A percentile compares a stretch with the other conserved stretches of the same genome.
phyloP scores from a whole-genome alignment of 768 basidiomycete species.

The Tulasnella sp. region DNA sequence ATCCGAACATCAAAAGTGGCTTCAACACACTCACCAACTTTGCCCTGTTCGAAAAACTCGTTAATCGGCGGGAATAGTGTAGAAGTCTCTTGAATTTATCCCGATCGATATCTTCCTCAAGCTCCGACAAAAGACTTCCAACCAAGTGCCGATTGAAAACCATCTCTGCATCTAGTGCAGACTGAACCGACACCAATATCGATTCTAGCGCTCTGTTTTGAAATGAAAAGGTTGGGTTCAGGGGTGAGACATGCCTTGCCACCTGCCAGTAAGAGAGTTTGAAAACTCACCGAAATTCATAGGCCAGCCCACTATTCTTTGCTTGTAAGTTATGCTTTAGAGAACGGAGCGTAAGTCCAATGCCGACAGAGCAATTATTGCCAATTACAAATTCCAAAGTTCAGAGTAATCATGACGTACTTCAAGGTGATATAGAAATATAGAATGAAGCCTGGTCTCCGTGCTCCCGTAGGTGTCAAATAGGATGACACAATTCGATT shows the following conservation, averaged over 20 bases:
- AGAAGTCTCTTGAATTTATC: constrained; percentile 86
- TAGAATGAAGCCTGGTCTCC: constrained; percentile 74
- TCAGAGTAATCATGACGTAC: constrained; percentile 28
- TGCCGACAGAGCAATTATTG: neutral
- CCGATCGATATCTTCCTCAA: constrained; percentile 91
- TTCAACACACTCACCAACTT: constrained; percentile 53
- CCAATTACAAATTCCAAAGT: too few relatives aligned
- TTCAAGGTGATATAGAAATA: constrained; percentile 79
- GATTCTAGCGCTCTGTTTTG: constrained; percentile 76
- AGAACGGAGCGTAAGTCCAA: neutral
- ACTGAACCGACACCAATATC: constrained; percentile 77
- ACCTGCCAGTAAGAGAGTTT: constrained; percentile 13
- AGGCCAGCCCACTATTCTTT: constrained; percentile 56
- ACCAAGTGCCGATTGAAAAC: constrained; percentile 85
- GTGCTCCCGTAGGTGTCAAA: constrained; percentile 87
- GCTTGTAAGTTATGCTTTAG: constrained; percentile 68
- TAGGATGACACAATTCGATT: constrained; percentile 79
- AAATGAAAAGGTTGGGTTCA: constrained; percentile 4
- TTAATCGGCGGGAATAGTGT: constrained; percentile 80
- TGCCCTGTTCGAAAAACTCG: constrained; percentile 83
- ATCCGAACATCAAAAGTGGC: too few relatives aligned
- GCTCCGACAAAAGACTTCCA: constrained; percentile 76
- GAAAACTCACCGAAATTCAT: constrained; percentile 67
- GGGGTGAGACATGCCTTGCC: neutral
- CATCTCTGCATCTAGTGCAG: constrained; percentile 93